These are phyloP conservation scores for Aspergillus indologenus DNA, from an alignment of 495 filamentous ascomycete species.

Conservation along the genomic window DNA sequence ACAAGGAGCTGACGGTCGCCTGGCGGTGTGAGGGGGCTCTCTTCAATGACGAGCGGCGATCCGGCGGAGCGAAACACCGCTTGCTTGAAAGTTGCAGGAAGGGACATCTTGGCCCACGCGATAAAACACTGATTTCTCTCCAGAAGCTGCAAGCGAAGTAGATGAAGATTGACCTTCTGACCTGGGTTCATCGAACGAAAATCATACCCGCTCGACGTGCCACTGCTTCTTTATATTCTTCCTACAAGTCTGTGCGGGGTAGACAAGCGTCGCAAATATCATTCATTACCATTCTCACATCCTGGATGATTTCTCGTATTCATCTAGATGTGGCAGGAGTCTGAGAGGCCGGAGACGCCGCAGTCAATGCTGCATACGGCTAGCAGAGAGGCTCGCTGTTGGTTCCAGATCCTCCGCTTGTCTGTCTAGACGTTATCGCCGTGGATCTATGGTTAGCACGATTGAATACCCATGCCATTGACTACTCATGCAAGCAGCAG, in stretches of 20 bases:
- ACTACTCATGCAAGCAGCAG: neutral
- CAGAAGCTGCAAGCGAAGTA: too few relatives aligned
- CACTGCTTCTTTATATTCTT: neutral
- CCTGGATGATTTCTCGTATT: neutral
- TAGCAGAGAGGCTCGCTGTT: neutral
- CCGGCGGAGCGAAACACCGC: constrained; percentile 41
- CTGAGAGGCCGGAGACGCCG: too few relatives aligned
- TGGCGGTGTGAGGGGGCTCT: constrained; percentile 42
- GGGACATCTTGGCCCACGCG: constrained; percentile 10
- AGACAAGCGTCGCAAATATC: neutral
- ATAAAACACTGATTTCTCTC: neutral
- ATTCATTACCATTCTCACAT: neutral
- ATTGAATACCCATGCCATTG: neutral
- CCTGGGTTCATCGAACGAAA: too few relatives aligned
- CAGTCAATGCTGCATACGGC: too few relatives aligned
- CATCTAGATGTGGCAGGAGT: neutral
- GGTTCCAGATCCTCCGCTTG: neutral
- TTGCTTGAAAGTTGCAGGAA: constrained; percentile 51
- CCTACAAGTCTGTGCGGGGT: neutral
- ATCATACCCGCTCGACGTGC: too few relatives aligned
- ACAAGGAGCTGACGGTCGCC: constrained; percentile 44
- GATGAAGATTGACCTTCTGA: too few relatives aligned
- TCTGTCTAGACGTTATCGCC: neutral
- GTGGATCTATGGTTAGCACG: too few relatives aligned
- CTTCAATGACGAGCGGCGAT: constrained; percentile 38